Evolutionary conservation across 352 stramenopile species (phyloP).

Genomic region (Globisporangium nagaii): DNA sequence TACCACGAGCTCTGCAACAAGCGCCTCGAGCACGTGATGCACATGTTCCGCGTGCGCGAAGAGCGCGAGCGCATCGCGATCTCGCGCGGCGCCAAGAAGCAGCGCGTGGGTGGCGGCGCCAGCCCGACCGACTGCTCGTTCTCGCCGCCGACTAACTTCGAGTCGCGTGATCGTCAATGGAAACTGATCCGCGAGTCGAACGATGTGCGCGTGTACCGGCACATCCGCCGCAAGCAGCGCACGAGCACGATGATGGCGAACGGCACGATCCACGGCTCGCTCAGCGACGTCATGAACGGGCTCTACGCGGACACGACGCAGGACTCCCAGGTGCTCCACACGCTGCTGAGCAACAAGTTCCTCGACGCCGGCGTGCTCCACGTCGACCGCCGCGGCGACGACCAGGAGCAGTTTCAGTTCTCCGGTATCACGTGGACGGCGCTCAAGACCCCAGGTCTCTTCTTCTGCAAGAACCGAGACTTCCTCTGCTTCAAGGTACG

Average conservation of each 20-base stretch:
- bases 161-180: constrained; percentile 33
- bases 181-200: constrained; percentile 60
- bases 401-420: constrained; percentile 64
- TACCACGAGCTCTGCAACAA: constrained; percentile 50
- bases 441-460: constrained; percentile 43
- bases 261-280: constrained; percentile 53
- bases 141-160: constrained; percentile 4
- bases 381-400: constrained; percentile 56
- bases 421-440: constrained; percentile 69
- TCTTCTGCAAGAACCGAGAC: constrained; percentile 59
- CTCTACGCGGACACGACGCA: constrained; percentile 70
- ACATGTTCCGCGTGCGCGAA: constrained; percentile 40
- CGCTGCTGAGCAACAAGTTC: constrained; percentile 49
- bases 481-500: constrained; percentile 67
- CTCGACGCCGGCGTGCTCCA: constrained; percentile 59
- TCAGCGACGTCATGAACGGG: constrained; percentile 71
- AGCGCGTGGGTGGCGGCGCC: constrained; percentile 6
- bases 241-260: constrained; percentile 50
- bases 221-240: constrained; percentile 32
- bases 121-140: neutral
- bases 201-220: constrained; percentile 57
- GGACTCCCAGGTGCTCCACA: constrained; percentile 56
- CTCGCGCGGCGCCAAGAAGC: constrained; percentile 13
- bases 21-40: constrained; percentile 32
- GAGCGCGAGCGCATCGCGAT: constrained; percentile 25